Conservation (phyloP, 164 flowering plant species). For the Echeveria elegans region DNA sequence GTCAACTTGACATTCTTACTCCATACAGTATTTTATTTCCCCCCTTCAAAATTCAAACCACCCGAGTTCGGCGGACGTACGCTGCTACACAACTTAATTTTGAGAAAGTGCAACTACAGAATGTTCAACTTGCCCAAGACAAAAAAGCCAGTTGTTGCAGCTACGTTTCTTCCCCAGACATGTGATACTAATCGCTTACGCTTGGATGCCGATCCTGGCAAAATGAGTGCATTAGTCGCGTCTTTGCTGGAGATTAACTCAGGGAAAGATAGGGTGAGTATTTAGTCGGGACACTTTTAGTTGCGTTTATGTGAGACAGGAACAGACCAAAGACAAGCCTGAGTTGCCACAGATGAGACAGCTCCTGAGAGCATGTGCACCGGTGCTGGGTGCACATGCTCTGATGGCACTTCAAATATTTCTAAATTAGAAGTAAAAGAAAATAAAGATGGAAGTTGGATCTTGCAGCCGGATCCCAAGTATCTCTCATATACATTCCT, state of each 20-base stretch:
- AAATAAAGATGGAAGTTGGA: background rate
- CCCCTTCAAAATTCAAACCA: background rate
- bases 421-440: background rate
- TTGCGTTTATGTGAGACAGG: background rate
- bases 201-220: too few species aligned
- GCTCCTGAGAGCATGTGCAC: too few species aligned
- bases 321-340: background rate
- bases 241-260: constrained; percentile 5
- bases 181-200: background rate
- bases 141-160: constrained; percentile 5
- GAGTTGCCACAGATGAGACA: background rate
- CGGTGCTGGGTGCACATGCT: too few species aligned
- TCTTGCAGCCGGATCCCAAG: background rate
- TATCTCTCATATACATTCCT: background rate
- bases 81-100: background rate
- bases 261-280: constrained; percentile 4
- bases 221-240: background rate
- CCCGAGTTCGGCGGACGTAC: background rate
- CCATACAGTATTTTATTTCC: too few species aligned
- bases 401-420: background rate
- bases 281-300: background rate
- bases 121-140: background rate
- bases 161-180: background rate
- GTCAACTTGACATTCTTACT: too few species aligned
- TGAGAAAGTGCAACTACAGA: constrained; percentile 3